Base-by-base conservation (phyloP, 352 stramenopile species). In the Saprolegnia parasitica region DNA sequence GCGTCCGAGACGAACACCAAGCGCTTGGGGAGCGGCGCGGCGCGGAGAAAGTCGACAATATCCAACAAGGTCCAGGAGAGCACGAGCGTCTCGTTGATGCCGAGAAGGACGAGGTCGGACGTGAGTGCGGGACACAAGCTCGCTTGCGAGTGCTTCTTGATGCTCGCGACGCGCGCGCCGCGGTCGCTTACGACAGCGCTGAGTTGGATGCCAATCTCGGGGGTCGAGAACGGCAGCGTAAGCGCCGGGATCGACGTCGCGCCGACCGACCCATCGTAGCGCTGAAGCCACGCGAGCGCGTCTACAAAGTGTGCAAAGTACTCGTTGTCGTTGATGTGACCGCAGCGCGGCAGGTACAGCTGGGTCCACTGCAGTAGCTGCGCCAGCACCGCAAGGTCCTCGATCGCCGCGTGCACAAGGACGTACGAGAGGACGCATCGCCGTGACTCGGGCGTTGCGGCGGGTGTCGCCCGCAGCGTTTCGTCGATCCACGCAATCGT, bases 1-100 rank as follows among this genome's bases (percentile, higher is more conserved):
- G 92, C 89, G 58, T 93, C 85, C 9, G 81, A 84, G 72, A 95
- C 77, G 61, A 95, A 95, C 6, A 83, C 91, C 24, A 95, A 71
- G 13, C 82, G 81, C 71, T 95, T 95, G 0, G 87, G 87, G 20
- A 95, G 70, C 8, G 77, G 46, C 5, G 87, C 87, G 10, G 79
- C 80, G 32, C 84, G 81, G 3, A 93, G 67, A 5, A 74, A 77
- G 15, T 80, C 75, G 42, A 85, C 81, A 16, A 94, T 83, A n/a
- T 93, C 87, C n/a, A 79, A 74, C 35, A 93, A 89, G 9, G 87
- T 73, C 81, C 91, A 91, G 0, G 85, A 67, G 24, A 93, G 80
- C 37, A 95, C 87, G 5, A 87, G 83, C 42, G 90, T 83, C 35
- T 90, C 81, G 46, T 95, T 95, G 61, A 95, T 86, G 0, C 84